Base-by-base conservation (phyloP, 2,329 filamentous ascomycete genomes). In the Sphaerostilbella broomeana region DNA sequence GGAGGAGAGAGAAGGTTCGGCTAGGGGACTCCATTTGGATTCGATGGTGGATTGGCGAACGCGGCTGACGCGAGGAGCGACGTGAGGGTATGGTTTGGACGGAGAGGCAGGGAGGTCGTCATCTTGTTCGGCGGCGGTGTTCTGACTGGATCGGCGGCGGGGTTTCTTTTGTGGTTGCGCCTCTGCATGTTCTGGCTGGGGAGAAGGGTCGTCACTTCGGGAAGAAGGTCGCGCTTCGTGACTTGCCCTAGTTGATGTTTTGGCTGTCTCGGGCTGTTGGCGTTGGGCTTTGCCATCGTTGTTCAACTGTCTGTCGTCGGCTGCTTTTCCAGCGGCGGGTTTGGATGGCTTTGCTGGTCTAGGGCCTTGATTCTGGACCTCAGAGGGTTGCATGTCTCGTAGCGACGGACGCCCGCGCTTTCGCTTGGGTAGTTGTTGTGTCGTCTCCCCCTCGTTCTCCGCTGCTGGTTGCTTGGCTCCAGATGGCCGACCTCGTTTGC, bases 21-120 rank as follows among this genome's bases (percentile, higher is more conserved):
- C 67, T 5, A 85, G 67, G 5, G 74, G 66, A 3, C 68, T 64
- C 82, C 82, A 87, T 54, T 82, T 85, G 28, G 79, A 63, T 28
- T 83, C 72, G 42, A 94, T 83, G 25, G 70, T 73, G 19, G 73
- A 70, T 45, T 72, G 74, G n/a, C 78, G 74, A 29, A 86, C 65
- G 28, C 65, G 66, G 24, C 68, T 70, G 10, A 65, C 70, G 20
- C 65, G 65, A 11, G 73, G 59, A 6, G 67, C 63, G 34, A 81
- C 60, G 48, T 75, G 70, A 30, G 68, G 67, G 54, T 73, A 77
- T 17, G 57, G 54, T 22, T 45, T 65, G 49, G 43, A 41, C 2
- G 59, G 56, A 3, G 61, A 58, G 11, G 52, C 46, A n/a, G 40
- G 39, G 50, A 45, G 20, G 35, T 38, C 39, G 25, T 52, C 42